phyloP scores from a whole-genome alignment of 2,329 filamentous ascomycete species.

The Thielaviopsis punctulata region DNA sequence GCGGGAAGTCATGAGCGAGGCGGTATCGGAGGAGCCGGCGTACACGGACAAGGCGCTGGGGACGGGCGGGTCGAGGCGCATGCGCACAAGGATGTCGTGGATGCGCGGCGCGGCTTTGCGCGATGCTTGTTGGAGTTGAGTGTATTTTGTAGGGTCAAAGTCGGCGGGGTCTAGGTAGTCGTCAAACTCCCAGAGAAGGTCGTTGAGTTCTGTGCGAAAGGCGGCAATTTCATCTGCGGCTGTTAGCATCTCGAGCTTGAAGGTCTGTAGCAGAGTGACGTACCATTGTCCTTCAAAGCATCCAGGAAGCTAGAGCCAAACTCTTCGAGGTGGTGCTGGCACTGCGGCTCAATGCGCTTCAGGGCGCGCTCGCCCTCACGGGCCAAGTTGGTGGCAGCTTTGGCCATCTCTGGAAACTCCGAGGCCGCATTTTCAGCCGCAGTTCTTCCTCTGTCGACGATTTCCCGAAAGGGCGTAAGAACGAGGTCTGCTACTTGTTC shows the following conservation, averaged over 20 bases:
- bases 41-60: conserved; percentile 1
- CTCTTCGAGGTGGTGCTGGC: conserved; percentile 29
- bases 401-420: conserved; percentile 28
- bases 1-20: neutral
- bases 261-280: conserved; percentile 11
- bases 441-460: conserved; percentile 31
- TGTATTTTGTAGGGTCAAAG: conserved; percentile 34
- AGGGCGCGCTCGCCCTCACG: conserved; percentile 32
- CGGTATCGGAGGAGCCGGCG: conserved; percentile 2
- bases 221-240: conserved; percentile 31
- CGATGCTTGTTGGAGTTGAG: conserved; percentile 29
- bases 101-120: conserved; percentile 32
- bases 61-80: conserved; percentile 25
- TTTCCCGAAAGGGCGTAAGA: conserved; percentile 32
- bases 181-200: conserved; percentile 39
- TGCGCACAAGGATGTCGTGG: conserved; percentile 32
- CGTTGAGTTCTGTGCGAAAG: conserved; percentile 29
- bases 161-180: conserved; percentile 32
- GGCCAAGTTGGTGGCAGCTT: conserved; percentile 29
- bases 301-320: conserved; percentile 32
- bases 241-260: neutral
- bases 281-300: conserved; percentile 37
- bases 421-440: conserved; percentile 31
- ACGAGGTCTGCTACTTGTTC: conserved; percentile 27
- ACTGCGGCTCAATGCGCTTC: conserved; percentile 34